A percentile compares a stretch with the other conserved stretches of the same genome.
Conservation (phyloP, 1,139 yeast genomes). For the Blastobotrys apis region DNA sequence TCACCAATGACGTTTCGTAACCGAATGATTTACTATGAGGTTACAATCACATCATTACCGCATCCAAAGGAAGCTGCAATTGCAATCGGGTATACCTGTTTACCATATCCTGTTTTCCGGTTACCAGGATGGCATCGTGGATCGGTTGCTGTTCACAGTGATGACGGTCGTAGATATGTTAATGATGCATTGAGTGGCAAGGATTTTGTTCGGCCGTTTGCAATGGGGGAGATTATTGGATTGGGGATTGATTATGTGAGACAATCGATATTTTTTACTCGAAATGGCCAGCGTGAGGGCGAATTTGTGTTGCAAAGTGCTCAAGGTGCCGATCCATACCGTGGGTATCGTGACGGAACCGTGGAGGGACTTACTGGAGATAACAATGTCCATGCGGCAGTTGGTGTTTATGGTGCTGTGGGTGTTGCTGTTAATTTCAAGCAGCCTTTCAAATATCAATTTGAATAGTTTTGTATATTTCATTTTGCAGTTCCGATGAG, state of each 20-base stretch:
- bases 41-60: constrained; percentile 24
- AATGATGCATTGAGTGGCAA: constrained; percentile 28
- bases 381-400: constrained; percentile 28
- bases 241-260: constrained; percentile 27
- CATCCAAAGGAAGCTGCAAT: constrained; percentile 23
- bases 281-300: constrained; percentile 24
- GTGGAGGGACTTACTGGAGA: constrained; percentile 26
- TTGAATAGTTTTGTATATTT: too few species aligned
- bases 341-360: constrained; percentile 24
- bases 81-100: constrained; percentile 29
- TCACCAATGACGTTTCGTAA: constrained; percentile 19
- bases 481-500: too few species aligned
- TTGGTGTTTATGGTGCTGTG: constrained; percentile 30
- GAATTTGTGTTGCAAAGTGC: constrained; percentile 24
- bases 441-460: constrained; percentile 13
- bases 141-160: constrained; percentile 31
- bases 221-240: constrained; percentile 27
- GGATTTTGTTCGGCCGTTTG: constrained; percentile 24
- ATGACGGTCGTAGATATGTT: constrained; percentile 31
- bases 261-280: constrained; percentile 21
- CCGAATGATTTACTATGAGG: constrained; percentile 27
- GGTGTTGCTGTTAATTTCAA: constrained; percentile 28
- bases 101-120: constrained; percentile 31
- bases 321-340: constrained; percentile 20
- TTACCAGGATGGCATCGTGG: constrained; percentile 35